Evolutionary conservation across 176 grass and related monocot genomes (phyloP), one percentile per base, ranked within the genome.

Genomic region (Rhynchospora breviuscula): DNA sequence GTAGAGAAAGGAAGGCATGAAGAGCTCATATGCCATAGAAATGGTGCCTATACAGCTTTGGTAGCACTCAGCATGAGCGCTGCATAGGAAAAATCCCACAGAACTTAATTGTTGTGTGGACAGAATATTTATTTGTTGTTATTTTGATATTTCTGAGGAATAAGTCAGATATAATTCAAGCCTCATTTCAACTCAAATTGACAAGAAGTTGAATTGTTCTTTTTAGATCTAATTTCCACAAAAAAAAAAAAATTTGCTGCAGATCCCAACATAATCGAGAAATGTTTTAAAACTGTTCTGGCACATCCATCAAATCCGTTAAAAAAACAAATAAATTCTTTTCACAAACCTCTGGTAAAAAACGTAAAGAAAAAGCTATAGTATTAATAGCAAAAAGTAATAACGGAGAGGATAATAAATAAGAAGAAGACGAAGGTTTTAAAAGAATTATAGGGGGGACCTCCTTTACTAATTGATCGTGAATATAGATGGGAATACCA

Each of bases 1-100:
- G 91, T 76, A 2, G 91, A 97, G 86, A 91, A 90, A 63, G 94
- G 91, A 31, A 84, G 84, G 12, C 86, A 97, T 10, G 91, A 97
- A 11, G 85, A 86, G 22, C 29, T 97, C 66, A 90, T 93, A 64
- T 51, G 4, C 52, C 63, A 71, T 35, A 93, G 84, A 63, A 83
- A 85, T 85, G 94, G 91, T 21, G 59, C 79, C 8, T 97, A 97
- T 73, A 85, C 91, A 66, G 90, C 94, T 1, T 91, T 97, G 12
- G 85, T 90, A 13, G 86, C 89, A 84, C 89, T 97, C 18, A 82
- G 84, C 49, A 78, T 49, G 79, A 93, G 51, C 21, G 74, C 81
- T 44, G 61, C 3, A 21, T 85, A 63, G 43, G 3, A 67, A 4
- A 51, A 25, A 51, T 51, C 19, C 8, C 12, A 25, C 17, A 72